Conservation (phyloP, 163 green algal species). For the Scenedesmus sp. region DNA sequence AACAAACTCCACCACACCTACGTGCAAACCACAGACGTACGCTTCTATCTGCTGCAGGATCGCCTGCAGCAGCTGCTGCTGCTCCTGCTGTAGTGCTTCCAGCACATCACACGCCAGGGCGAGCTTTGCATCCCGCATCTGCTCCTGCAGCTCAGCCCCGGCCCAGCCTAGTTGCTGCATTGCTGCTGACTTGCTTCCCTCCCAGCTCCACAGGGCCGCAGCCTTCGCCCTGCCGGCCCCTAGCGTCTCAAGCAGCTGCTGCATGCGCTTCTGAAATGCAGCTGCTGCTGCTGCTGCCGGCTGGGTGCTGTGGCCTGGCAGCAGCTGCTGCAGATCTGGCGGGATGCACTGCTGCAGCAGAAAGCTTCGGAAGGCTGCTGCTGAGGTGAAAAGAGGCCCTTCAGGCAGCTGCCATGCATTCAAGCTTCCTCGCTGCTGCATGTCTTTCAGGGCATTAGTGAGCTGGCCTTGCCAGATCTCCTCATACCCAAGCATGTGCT, state of each 20-base stretch:
- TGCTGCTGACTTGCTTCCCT: background rate
- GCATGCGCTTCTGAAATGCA: background rate
- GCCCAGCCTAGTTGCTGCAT: too few relatives aligned
- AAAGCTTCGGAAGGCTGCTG: background rate
- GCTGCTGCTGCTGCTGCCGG: background rate
- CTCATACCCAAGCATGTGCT: too few relatives aligned
- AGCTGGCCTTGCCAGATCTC: background rate
- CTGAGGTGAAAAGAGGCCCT: background rate
- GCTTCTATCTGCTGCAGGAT: too few relatives aligned
- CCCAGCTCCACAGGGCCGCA: background rate
- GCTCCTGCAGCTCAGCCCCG: too few relatives aligned
- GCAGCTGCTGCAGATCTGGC: background rate
- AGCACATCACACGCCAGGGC: too few relatives aligned
- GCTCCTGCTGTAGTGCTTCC: too few relatives aligned
- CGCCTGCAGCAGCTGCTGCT: too few relatives aligned
- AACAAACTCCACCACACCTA: too few relatives aligned
- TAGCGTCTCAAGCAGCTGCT: background rate
- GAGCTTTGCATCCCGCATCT: too few relatives aligned
- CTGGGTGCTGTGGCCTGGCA: too few relatives aligned
- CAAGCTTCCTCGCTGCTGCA: background rate
- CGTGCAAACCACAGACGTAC: too few relatives aligned
- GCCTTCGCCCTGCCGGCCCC: background rate
- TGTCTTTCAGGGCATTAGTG: background rate
- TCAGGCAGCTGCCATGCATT: background rate
- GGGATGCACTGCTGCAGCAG: background rate